Evolutionary conservation across 2,329 filamentous ascomycete species (phyloP), one percentile per base, ranked within the genome.

Genomic region (Clonostachys sp.): DNA sequence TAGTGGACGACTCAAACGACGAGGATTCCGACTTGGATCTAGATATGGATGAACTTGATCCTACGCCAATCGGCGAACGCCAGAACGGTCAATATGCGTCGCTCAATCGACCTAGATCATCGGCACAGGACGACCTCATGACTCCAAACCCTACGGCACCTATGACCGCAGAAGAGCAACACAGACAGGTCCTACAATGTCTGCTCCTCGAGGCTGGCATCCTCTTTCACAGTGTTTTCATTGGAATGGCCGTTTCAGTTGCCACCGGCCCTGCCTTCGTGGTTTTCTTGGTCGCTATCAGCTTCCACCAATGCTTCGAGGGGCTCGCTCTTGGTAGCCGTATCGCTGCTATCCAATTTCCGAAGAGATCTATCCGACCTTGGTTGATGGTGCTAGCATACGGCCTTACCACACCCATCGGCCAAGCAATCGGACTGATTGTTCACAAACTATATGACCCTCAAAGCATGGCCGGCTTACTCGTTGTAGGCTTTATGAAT

Each of bases 401-500:
- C 57, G 87, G 87, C 17, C 74, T 79, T 49, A 90, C 86, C 2
- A 95, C 90, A 0, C 90, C 90, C 0, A 72, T 94, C 16, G 90
- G 90, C 9, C 89, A 95, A 61, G 89, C 88, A 2, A 87, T 95
- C 47, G 90, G 90, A 0, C 73, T 95, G 12, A 69, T 86, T 5
- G 77, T 92, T 17, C 88, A 94, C 64, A 83, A 82, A 35, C 70
- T 94, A 53, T 95, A 95, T 65, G 88, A 91, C 54, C 89, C 90
- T 2, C 77, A 81, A 56, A 89, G 86, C 57, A 79, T 89, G 59
- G 80, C 83, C 1, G 89, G 90, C 1, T 67, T 95, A 43, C 70
- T 95, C 24, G 86, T 92, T 69, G 89, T 95, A 6, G 90, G 90
- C 8, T 81, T 91, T 60, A 94, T 92, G 77, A 95, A 95, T 58